Evolutionary conservation across 2,329 filamentous ascomycete genomes (phyloP).

Genomic region (Chaetomiaceae sp.): DNA sequence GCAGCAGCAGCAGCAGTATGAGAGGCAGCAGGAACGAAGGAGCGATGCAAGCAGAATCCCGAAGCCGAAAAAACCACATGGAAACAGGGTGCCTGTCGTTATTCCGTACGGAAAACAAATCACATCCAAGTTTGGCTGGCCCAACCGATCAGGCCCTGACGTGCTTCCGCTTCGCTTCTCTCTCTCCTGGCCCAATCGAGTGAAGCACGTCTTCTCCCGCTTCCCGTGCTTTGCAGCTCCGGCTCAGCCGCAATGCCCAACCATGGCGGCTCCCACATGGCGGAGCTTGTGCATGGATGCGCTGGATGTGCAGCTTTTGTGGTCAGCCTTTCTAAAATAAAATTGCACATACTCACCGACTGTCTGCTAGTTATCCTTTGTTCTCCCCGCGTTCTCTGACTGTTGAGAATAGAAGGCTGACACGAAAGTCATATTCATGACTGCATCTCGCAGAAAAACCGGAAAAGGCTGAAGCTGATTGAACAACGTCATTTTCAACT

Average conservation of each 20-base stretch:
- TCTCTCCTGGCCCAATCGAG: slow-evolving; percentile 6
- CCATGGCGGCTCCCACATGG: background rate
- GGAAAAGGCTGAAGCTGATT: background rate
- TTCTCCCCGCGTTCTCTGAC: too few species aligned
- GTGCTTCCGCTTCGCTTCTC: background rate
- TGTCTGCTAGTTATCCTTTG: too few species aligned
- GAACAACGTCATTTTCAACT: slow-evolving; percentile 11
- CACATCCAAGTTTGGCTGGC: background rate
- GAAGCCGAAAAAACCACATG: slow-evolving; percentile 5
- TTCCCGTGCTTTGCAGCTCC: background rate
- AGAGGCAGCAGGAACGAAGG: too few species aligned
- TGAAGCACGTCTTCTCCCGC: background rate
- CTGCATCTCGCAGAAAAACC: too few species aligned
- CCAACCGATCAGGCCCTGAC: background rate
- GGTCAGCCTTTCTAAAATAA: too few species aligned
- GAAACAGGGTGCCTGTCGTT: too few species aligned
- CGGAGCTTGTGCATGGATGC: background rate
- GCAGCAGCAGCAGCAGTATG: background rate
- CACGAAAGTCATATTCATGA: too few species aligned
- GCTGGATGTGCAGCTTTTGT: background rate
- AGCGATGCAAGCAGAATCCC: too few species aligned
- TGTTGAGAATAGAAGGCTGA: too few species aligned
- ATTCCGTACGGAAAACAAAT: too few species aligned
- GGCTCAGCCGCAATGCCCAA: slow-evolving; percentile 5
- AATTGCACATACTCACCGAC: too few species aligned